Base-by-base conservation (phyloP, 768 basidiomycete genomes). In the Pulveroboletus sp. region DNA sequence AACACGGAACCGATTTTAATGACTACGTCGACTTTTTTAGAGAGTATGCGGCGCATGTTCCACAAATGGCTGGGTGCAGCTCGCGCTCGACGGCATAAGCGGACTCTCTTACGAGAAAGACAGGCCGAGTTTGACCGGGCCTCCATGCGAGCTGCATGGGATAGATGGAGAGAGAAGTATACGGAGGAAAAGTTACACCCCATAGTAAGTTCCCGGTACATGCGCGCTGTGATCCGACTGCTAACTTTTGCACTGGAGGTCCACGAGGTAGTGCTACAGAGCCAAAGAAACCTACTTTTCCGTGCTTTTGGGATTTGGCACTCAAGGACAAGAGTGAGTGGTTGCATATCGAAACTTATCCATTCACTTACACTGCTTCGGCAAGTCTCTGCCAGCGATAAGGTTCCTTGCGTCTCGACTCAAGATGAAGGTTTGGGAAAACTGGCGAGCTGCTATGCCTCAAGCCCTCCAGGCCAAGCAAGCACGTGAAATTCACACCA, bases 141-240 rank as follows among this genome's bases (percentile, higher is more conserved):
- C 13, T 60, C 73, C 26, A 68, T 84, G 28, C 73, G 76, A 30
- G 71, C 68, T 28, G 79, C 78, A 14, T 92, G 89, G 89, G 86
- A 89, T 47, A 83, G 73, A 59, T 93, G 91, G 91, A 72, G 82
- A 60, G 88, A 85, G 47, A 79, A 76, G 27, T 89, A 81, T 63
- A 76, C 73, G 54, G 80, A 84, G 44, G 81, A 81, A 54, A 75
- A 73, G 53, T 69, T 93, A 43, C 79, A 78, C 26, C 84, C 85
- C 13, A 66, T 85, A 60, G 88, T 89, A 49, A 62, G 80, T 46
- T 42, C 28, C 32, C n/a, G 24, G 17, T 21, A 17, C 4, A 24
- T 18, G 8, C 9, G 27, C 6, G 35, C 14, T 6, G 49, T 47
- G 37, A 40, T 35, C 28, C 39, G 15, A 58, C 24, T 33, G 46